These are phyloP conservation scores for Pseudofabraea citricarpa DNA, from an alignment of 2,329 filamentous ascomycete species.

Conservation along the genomic window DNA sequence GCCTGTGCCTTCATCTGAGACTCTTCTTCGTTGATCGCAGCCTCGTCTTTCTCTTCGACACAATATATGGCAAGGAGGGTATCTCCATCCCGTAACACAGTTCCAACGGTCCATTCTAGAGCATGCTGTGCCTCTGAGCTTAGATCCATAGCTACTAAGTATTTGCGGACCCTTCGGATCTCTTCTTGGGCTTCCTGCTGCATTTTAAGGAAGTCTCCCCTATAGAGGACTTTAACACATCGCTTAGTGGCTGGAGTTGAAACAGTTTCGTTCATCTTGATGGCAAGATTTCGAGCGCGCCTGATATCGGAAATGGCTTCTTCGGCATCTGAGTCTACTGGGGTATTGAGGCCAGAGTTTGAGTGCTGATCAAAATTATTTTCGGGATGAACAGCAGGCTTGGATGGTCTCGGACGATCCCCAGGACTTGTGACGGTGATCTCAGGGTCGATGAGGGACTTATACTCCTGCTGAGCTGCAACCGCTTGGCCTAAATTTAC, in stretches of 20 bases:
- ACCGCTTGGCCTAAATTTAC: no score
- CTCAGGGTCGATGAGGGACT: slow-evolving; percentile 48
- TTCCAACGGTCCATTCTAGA: slow-evolving; percentile 95
- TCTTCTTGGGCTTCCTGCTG: slow-evolving; percentile 75
- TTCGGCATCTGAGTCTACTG: slow-evolving; percentile 79
- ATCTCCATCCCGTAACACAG: slow-evolving; percentile 88
- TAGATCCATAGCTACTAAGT: slow-evolving; percentile 91
- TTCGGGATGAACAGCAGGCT: slow-evolving; percentile 67
- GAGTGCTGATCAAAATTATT: slow-evolving; percentile 73
- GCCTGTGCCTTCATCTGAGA: slow-evolving; percentile 71
- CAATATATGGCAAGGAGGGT: slow-evolving; percentile 92
- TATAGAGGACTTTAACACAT: slow-evolving; percentile 82
- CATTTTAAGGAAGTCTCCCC: slow-evolving; percentile 77
- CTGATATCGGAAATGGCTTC: slow-evolving; percentile 80
- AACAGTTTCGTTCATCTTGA: slow-evolving; percentile 76
- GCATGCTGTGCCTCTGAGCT: slow-evolving; percentile 94
- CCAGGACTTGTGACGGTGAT: slow-evolving; percentile 62
- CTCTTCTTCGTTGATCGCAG: slow-evolving; percentile 47
- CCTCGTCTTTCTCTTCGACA: slow-evolving; percentile 71
- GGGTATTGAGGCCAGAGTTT: slow-evolving; percentile 49
- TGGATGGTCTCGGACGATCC: slow-evolving; percentile 51
- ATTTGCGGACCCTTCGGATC: slow-evolving; percentile 75
- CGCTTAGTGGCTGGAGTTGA: slow-evolving; percentile 73
- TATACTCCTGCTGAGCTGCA: slow-evolving; percentile 19
- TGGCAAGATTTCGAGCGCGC: slow-evolving; percentile 76